Percentiles rank a stretch among this genome's conserved stretches.
Conservation (phyloP, 306 rosid genomes). For the Oxytropis ochrocephala region DNA sequence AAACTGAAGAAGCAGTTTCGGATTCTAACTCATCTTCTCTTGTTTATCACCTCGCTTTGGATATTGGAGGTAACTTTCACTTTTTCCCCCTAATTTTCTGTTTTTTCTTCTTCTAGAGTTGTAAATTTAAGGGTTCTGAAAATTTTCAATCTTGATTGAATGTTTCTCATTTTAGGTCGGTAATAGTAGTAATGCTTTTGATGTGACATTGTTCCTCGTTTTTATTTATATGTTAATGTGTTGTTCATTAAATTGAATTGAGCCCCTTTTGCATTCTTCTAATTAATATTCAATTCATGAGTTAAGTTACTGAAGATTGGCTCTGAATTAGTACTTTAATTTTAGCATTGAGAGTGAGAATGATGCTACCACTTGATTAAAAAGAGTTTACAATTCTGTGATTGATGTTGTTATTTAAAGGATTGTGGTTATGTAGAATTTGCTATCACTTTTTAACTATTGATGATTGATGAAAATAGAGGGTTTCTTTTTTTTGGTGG, state of each 20-base stretch:
- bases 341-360: neutral
- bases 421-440: neutral
- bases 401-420: neutral
- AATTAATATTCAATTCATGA: neutral
- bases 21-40: conserved; percentile 28
- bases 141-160: neutral
- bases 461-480: neutral
- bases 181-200: neutral
- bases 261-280: conserved; percentile 2
- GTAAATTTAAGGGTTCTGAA: neutral
- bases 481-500: neutral
- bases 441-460: neutral
- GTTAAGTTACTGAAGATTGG: conserved; percentile 5
- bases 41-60: conserved; percentile 74
- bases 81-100: neutral
- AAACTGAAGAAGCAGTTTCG: conserved; percentile 17
- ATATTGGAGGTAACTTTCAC: conserved; percentile 64
- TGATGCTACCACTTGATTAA: neutral
- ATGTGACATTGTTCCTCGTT: neutral
- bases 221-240: neutral
- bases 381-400: neutral
- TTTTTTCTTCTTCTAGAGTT: neutral
- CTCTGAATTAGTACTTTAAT: neutral
- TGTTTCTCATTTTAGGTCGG: neutral
- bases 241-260: neutral